Percentiles rank a stretch among this genome's conserved stretches.
Evolutionary conservation across 345 rosid species (phyloP).

Genomic region (Citrus cavaleriei): DNA sequence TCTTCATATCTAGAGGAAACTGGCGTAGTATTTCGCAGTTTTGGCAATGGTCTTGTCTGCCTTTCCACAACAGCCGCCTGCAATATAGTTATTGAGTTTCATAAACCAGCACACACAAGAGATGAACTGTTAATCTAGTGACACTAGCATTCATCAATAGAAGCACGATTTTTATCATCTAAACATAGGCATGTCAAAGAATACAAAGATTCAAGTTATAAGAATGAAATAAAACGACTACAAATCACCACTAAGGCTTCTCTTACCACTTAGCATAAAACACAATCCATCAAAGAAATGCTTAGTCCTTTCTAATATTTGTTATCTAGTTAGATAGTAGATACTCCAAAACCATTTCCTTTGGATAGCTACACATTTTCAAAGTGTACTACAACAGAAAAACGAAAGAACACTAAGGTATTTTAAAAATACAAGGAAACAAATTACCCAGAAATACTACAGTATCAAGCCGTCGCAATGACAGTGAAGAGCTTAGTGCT

Average conservation of each 20-base stretch:
- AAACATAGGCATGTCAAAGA: not conserved
- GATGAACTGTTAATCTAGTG: not conserved
- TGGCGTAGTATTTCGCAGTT: constrained; percentile 63
- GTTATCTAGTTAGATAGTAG: not conserved
- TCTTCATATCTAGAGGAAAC: constrained; percentile 64
- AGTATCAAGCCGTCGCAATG: not conserved
- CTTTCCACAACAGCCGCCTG: constrained; percentile 75
- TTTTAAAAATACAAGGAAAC: not conserved
- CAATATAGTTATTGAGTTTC: not conserved
- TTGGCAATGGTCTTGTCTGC: constrained; percentile 71
- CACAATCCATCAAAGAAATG: not conserved
- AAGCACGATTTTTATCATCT: not conserved
- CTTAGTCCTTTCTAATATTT: not conserved
- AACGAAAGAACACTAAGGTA: not conserved
- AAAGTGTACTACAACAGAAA: not conserved
- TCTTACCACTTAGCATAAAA: not conserved
- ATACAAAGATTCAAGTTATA: not conserved
- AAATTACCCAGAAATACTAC: not conserved
- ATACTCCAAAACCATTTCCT: not conserved
- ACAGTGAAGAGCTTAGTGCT: not conserved
- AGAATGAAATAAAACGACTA: not conserved
- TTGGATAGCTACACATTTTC: not conserved
- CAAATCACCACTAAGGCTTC: not conserved
- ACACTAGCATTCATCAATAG: not conserved
- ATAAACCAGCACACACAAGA: not conserved